Conservation (phyloP, 352 stramenopile species). For the Globisporangium recalcitrans region DNA sequence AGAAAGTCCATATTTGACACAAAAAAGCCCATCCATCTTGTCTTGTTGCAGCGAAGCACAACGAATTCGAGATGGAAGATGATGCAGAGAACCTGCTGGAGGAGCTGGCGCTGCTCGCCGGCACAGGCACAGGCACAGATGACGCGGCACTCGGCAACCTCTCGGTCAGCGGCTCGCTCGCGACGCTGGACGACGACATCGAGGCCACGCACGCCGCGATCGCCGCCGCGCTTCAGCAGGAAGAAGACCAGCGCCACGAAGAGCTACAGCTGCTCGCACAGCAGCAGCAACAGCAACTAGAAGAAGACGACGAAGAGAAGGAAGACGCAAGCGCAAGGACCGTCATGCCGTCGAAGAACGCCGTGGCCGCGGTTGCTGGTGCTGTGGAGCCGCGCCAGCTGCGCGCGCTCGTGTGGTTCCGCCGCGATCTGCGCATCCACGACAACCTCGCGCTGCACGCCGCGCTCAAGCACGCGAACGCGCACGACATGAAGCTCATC, state of each 20-base stretch:
- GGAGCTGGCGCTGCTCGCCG: constrained; percentile 28
- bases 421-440: constrained; percentile 93
- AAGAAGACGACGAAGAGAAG: neutral
- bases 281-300: neutral
- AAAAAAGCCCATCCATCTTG: no score
- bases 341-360: neutral
- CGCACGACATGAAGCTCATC: constrained; percentile 45
- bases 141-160: neutral
- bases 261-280: constrained; percentile 10
- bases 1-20: no score
- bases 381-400: neutral
- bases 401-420: constrained; percentile 88
- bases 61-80: constrained; percentile 11
- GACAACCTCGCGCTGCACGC: constrained; percentile 92
- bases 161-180: constrained; percentile 7
- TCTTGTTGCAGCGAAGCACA: constrained; percentile 7
- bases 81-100: constrained; percentile 14
- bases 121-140: neutral
- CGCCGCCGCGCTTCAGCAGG: constrained; percentile 26
- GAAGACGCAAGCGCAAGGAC: neutral
- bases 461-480: constrained; percentile 40
- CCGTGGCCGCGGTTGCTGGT: neutral
- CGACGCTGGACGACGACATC: constrained; percentile 17
- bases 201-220: constrained; percentile 15
- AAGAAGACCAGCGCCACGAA: constrained; percentile 19